These are phyloP conservation scores for Luzula sylvatica DNA, from an alignment of 176 grass and related monocot species.

Conservation along the genomic window DNA sequence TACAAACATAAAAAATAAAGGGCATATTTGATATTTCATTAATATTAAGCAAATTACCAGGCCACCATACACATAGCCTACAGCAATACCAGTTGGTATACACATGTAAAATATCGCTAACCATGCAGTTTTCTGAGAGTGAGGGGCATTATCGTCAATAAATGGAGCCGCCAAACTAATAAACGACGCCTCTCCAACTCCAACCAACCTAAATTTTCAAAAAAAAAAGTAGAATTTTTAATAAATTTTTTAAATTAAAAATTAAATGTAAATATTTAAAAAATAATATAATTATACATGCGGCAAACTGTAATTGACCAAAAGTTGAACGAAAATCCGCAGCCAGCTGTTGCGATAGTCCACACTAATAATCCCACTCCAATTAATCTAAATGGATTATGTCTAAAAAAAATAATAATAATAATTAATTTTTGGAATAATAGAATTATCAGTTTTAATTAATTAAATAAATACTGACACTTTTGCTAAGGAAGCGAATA, in stretches of 20 bases:
- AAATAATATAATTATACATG: constrained; percentile 53
- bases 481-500: constrained; percentile 86
- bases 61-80: constrained; percentile 95
- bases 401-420: constrained; percentile 33
- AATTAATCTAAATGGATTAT: constrained; percentile 98
- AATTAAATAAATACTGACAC: constrained; percentile 31
- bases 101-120: constrained; percentile 99
- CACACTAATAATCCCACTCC: constrained; percentile 86
- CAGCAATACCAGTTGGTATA: constrained; percentile 91
- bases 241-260: constrained; percentile 13
- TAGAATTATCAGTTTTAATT: background rate
- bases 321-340: constrained; percentile 87
- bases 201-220: constrained; percentile 78
- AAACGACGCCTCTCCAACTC: constrained; percentile 98
- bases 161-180: constrained; percentile 98
- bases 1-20: constrained; percentile 10
- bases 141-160: constrained; percentile 95
- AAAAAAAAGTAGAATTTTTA: background rate
- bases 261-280: background rate
- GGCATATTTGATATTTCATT: constrained; percentile 17
- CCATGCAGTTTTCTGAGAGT: constrained; percentile 93
- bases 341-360: constrained; percentile 93
- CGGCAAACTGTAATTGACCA: constrained; percentile 97
- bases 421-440: background rate
- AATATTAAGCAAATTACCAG: constrained; percentile 48